Evolutionary conservation across 768 basidiomycete genomes (phyloP), one percentile per base, ranked within the genome.

Genomic region (Tylopilus vinaceipallidus): DNA sequence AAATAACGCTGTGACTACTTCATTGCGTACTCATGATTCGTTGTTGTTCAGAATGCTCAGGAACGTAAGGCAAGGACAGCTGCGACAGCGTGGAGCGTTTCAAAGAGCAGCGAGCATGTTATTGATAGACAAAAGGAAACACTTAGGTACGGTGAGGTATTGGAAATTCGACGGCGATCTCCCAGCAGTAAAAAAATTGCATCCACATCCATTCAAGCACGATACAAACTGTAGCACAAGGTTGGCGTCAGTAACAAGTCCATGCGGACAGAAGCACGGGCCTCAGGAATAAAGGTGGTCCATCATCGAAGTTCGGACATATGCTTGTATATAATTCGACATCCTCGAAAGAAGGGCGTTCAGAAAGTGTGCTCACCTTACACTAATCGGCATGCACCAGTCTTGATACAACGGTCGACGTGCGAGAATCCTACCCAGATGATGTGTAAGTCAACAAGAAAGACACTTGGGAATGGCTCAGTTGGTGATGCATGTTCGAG

Each of bases 401-500:
- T 19, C 22, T 19, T 14, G 2, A 8, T n/a, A 16, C 9, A 16
- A 12, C n/a, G 9, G 19, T 20, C 40, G 17, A 29, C 11, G 10
- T 50, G 20, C 13, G 22, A 4, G 23, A 9, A 43, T 20, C 38
- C 40, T 19, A 33, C 9, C 13, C 40, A 34, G 22, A 44, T 1
- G 24, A 20, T 16, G 5, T 2, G 50, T 59, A 7, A 61, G 49
- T 6, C 32, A 33, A 11, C 3, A 54, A 33, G 33, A 22, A 51
- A 45, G 56, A 65, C 56, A 71, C 64, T 52, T 36, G 23, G 43
- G 45, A 47, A 61, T 63, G 57, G 69, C 66, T 75, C 74, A 71
- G 74, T 70, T 75, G 74, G 74, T 75, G 74, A 75, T 88, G 85
- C 85, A 87, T 86, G 84, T 85, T 82, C 74, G 84, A 86, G 83